Percentiles rank a stretch among this genome's conserved stretches.
Conservation (phyloP, 805 yeast genomes). For the Saccharomycopsis selenospora region DNA sequence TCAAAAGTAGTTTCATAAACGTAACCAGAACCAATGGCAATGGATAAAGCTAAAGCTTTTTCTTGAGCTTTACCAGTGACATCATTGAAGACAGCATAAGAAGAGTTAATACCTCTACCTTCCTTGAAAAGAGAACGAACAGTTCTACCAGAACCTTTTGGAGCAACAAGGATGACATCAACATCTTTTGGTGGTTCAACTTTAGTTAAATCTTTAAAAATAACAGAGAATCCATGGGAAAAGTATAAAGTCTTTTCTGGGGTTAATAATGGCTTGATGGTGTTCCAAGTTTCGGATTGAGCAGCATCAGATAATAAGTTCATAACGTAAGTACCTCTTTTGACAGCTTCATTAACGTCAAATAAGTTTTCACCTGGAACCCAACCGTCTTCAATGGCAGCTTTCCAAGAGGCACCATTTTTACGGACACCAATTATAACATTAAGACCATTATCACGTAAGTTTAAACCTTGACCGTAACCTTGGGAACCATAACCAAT, state of each 20-base stretch:
- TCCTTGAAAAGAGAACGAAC: slow-evolving; percentile 99
- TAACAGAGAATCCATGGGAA: slow-evolving; percentile 99
- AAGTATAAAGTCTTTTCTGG: slow-evolving; percentile 97
- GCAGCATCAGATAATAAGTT: slow-evolving; percentile 99
- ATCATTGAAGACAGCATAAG: slow-evolving; percentile 99
- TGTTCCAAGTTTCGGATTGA: slow-evolving; percentile 95
- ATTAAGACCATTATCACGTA: slow-evolving; percentile 97
- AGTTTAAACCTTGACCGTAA: slow-evolving; percentile 99
- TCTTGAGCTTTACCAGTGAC: slow-evolving; percentile 99
- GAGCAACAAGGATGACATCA: slow-evolving; percentile 98
- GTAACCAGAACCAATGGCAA: slow-evolving; percentile 99
- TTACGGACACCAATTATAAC: slow-evolving; percentile 98
- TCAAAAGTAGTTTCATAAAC: slow-evolving; percentile 99
- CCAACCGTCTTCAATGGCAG: slow-evolving; percentile 99
- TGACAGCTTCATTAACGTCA: slow-evolving; percentile 88
- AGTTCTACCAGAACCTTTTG: slow-evolving; percentile 99
- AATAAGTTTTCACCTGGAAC: slow-evolving; percentile 98
- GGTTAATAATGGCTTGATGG: slow-evolving; percentile 84
- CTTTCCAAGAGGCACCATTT: slow-evolving; percentile 99
- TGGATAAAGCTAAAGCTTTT: slow-evolving; percentile 96
- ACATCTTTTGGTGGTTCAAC: slow-evolving; percentile 93
- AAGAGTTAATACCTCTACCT: slow-evolving; percentile 99
- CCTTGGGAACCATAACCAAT: slow-evolving; percentile 99
- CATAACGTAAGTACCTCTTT: slow-evolving; percentile 91
- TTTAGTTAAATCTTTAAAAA: slow-evolving; percentile 93